Percentiles rank a stretch among this genome's conserved stretches.
phyloP scores from a whole-genome alignment of 352 stramenopile species.

The Phytophthora parvispora region DNA sequence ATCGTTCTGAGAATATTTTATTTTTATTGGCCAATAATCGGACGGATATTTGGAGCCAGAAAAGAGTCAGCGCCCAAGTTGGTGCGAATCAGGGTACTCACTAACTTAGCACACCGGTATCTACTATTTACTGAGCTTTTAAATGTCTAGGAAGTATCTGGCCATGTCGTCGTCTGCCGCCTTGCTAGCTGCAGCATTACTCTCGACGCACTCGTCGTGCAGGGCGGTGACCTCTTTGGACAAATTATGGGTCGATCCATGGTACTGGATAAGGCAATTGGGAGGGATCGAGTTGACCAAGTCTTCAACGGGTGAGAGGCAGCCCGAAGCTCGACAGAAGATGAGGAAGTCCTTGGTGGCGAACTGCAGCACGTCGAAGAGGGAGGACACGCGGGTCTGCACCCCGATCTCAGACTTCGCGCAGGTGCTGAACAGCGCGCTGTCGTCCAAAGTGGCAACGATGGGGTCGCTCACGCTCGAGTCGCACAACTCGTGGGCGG shows the following conservation, averaged over 20 bases:
- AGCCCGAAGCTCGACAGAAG: slow-evolving; percentile 23
- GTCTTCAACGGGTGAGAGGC: slow-evolving; percentile 15
- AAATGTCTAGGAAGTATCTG: slow-evolving; percentile 26
- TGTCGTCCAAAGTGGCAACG: slow-evolving; percentile 44
- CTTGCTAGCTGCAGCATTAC: neutral
- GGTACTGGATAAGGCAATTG: slow-evolving; percentile 34
- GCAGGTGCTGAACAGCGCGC: slow-evolving; percentile 55
- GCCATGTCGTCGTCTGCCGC: slow-evolving; percentile 18
- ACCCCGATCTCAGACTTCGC: slow-evolving; percentile 33
- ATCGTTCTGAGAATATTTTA: slow-evolving; percentile 3
- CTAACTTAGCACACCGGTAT: neutral
- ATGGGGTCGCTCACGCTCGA: slow-evolving; percentile 35
- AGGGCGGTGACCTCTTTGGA: slow-evolving; percentile 20
- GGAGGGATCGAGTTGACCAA: slow-evolving; percentile 22
- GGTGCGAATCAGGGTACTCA: neutral
- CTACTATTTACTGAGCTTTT: neutral
- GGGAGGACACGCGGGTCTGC: slow-evolving; percentile 45
- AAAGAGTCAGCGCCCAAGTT: slow-evolving; percentile 23
- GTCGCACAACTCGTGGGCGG: slow-evolving; percentile 30
- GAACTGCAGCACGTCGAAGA: slow-evolving; percentile 57
- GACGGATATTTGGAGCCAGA: slow-evolving; percentile 4
- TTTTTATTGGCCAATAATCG: neutral
- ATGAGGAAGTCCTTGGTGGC: slow-evolving; percentile 27
- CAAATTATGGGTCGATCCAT: slow-evolving; percentile 31
- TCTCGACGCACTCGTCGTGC: slow-evolving; percentile 26